These are phyloP conservation scores for Zygnema circumcarinatum DNA, from an alignment of 139 green algal species.

Conservation along the genomic window DNA sequence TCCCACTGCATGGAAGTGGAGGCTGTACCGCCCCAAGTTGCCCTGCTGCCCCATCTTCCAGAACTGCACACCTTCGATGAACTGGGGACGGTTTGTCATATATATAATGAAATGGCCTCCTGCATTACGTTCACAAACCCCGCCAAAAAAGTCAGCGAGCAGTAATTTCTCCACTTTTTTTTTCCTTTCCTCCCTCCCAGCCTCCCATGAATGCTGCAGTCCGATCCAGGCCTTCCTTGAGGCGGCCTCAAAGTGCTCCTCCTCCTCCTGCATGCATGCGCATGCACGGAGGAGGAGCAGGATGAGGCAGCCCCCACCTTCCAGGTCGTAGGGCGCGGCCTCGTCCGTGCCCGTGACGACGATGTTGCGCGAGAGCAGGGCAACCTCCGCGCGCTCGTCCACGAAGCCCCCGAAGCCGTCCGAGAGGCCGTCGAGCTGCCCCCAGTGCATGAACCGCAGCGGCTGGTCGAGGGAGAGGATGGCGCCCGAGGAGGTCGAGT, in stretches of 20 bases:
- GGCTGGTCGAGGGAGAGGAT: slow-evolving; percentile 7
- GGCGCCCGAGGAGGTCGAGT: neutral
- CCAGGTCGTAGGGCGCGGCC: neutral
- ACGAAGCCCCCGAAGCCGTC: slow-evolving; percentile 39
- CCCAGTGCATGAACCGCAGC: neutral
- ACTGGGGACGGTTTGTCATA: slow-evolving; percentile 10
- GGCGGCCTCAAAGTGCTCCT: no score
- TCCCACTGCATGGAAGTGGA: slow-evolving; percentile 73
- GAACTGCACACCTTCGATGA: slow-evolving; percentile 23
- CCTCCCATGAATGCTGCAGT: no score
- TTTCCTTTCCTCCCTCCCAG: no score
- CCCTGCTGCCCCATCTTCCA: neutral
- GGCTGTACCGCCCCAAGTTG: slow-evolving; percentile 65
- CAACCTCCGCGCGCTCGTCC: slow-evolving; percentile 29
- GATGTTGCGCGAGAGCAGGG: slow-evolving; percentile 43
- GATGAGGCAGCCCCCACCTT: no score
- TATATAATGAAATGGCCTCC: slow-evolving; percentile 33
- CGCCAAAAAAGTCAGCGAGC: no score
- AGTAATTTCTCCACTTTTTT: no score
- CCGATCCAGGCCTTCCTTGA: no score
- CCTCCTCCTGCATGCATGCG: no score
- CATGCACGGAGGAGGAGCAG: no score
- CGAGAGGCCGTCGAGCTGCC: neutral
- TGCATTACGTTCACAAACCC: no score
- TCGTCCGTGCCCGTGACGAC: slow-evolving; percentile 13